These are phyloP conservation scores for Metarhizium sp. DNA, from an alignment of 2,329 filamentous ascomycete genomes.

Conservation along the genomic window DNA sequence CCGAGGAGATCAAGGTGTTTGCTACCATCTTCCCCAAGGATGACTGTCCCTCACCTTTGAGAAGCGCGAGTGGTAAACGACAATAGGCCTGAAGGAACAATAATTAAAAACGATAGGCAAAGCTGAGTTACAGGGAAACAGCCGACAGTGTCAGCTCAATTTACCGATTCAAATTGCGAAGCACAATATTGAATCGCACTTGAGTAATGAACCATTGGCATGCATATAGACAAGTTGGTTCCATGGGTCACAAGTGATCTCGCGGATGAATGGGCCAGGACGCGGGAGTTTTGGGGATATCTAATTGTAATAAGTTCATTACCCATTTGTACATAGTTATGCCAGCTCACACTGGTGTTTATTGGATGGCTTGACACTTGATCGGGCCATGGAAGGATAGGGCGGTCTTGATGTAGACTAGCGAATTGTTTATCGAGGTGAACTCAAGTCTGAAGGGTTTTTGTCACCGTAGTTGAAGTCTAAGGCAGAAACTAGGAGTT, in stretches of 20 bases:
- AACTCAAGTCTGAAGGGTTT: background rate
- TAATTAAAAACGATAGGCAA: background rate
- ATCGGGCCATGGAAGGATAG: background rate
- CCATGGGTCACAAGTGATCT: constrained; percentile 1
- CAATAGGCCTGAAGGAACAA: background rate
- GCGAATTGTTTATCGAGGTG: background rate
- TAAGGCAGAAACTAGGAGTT: background rate
- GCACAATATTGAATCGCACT: background rate
- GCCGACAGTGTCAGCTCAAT: background rate
- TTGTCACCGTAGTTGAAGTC: too few relatives aligned
- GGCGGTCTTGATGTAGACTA: background rate
- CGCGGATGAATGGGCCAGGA: constrained; percentile 1
- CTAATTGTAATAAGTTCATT: constrained; percentile 5
- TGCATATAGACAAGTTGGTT: constrained; percentile 4
- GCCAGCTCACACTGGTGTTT: background rate
- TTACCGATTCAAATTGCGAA: background rate
- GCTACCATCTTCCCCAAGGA: constrained; percentile 97
- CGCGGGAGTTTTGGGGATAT: background rate
- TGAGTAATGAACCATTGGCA: constrained; percentile 4
- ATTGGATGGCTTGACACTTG: background rate
- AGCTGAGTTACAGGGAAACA: background rate
- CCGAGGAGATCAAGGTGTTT: constrained; percentile 96
- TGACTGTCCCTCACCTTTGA: constrained; percentile 70
- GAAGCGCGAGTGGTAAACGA: constrained; percentile 36
- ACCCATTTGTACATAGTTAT: constrained; percentile 5